A percentile compares a stretch with the other conserved stretches of the same genome.
Evolutionary conservation across 176 grass and related monocot genomes (phyloP).

Genomic region (Puccinellia tenuiflora): DNA sequence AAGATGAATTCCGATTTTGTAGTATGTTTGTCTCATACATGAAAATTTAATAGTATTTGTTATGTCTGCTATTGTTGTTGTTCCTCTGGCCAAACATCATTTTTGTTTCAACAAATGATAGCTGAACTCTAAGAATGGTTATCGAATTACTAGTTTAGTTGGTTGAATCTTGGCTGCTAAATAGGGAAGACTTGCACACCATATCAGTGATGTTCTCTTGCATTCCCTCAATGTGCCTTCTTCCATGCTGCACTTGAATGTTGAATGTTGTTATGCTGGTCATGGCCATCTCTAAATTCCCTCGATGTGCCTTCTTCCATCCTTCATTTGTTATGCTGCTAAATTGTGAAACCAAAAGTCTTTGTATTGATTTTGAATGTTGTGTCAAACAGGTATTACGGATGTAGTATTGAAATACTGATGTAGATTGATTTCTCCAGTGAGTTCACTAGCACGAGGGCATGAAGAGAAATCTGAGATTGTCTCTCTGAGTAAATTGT

Average conservation of each 20-base stretch:
- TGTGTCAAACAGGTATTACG: background rate
- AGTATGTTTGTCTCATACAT: conserved; percentile 13
- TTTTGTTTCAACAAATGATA: conserved; percentile 9
- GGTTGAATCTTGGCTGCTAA: background rate
- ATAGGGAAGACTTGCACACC: background rate
- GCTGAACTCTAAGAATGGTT: background rate
- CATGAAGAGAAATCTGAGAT: background rate
- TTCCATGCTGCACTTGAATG: background rate
- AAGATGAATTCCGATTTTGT: conserved; percentile 20
- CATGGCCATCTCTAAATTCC: too few relatives aligned
- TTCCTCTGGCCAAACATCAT: background rate
- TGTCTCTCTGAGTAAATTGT: background rate
- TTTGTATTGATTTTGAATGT: background rate
- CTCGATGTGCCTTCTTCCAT: background rate
- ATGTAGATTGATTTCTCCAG: background rate
- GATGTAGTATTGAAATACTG: background rate
- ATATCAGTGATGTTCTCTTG: background rate
- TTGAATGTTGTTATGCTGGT: too few relatives aligned
- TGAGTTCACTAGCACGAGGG: background rate
- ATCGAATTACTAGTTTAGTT: background rate
- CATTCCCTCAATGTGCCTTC: background rate
- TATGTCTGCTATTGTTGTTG: background rate
- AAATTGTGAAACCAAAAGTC: background rate
- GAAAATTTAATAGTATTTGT: background rate
- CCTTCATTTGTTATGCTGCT: background rate